Evolutionary conservation across 1,284 basidiomycete genomes (phyloP).

Genomic region (Phenoliferia sp.): DNA sequence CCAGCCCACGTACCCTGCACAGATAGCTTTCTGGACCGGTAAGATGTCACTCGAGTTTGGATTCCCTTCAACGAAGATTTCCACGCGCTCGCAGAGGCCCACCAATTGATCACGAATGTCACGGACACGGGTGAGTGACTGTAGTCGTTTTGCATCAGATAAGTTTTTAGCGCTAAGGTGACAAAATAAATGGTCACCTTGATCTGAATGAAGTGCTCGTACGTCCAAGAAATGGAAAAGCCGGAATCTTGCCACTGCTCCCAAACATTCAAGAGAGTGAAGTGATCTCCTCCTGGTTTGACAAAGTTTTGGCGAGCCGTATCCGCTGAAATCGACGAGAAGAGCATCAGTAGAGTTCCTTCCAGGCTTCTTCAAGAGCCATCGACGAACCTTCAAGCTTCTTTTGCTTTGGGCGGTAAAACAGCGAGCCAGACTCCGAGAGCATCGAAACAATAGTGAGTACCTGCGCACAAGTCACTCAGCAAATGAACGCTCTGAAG

Average conservation of each 20-base stretch:
- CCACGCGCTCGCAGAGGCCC: conserved; percentile 90
- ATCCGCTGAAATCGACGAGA: conserved; percentile 69
- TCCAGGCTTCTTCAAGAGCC: background rate
- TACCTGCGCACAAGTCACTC: conserved; percentile 55
- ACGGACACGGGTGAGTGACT: conserved; percentile 79
- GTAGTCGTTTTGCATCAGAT: background rate
- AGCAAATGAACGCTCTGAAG: too few relatives aligned
- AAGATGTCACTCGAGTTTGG: conserved; percentile 87
- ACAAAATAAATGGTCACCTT: conserved; percentile 48
- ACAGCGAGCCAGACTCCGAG: conserved; percentile 87
- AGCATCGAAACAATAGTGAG: conserved; percentile 97
- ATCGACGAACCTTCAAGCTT: conserved; percentile 42
- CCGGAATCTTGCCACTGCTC: conserved; percentile 98
- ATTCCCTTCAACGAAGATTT: conserved; percentile 80
- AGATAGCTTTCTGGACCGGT: conserved; percentile 89
- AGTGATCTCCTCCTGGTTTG: conserved; percentile 93
- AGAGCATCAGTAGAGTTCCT: background rate
- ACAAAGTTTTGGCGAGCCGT: conserved; percentile 96
- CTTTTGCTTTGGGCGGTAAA: conserved; percentile 91
- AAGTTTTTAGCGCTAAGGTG: too few relatives aligned
- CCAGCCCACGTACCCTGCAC: conserved; percentile 73
- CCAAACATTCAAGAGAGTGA: conserved; percentile 95
- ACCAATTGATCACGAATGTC: conserved; percentile 95
- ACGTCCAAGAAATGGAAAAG: conserved; percentile 71
- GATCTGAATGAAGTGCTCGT: conserved; percentile 89